Evolutionary conservation across 805 yeast genomes (phyloP).

Genomic region (Pichia ethanolica): DNA sequence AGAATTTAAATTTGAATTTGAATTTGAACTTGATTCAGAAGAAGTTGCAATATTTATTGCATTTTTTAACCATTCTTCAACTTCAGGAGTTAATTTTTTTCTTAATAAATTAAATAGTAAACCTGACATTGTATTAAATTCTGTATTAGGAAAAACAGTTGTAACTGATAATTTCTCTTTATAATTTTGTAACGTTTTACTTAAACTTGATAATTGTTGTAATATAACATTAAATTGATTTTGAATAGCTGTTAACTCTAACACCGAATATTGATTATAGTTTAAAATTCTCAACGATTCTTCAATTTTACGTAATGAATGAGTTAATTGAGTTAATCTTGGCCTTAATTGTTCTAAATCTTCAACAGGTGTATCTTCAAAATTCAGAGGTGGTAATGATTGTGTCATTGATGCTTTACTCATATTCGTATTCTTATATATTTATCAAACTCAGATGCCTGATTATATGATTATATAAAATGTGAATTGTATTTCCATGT

Average conservation of each 20-base stretch:
- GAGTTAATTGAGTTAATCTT: conserved; percentile 53
- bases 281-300: conserved; percentile 39
- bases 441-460: too few relatives aligned
- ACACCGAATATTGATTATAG: conserved; percentile 21
- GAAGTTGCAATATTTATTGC: neutral
- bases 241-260: conserved; percentile 55
- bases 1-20: neutral
- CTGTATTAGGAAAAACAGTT: conserved; percentile 75
- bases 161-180: conserved; percentile 53
- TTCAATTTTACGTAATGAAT: conserved; percentile 50
- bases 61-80: conserved; percentile 65
- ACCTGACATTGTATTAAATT: conserved; percentile 82
- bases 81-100: conserved; percentile 86
- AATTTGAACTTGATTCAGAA: too few relatives aligned
- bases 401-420: neutral
- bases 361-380: conserved; percentile 46
- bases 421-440: too few relatives aligned
- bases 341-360: conserved; percentile 57
- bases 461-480: too few relatives aligned
- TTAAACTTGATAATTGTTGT: conserved; percentile 76
- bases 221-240: conserved; percentile 77
- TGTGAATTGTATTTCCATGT: too few relatives aligned
- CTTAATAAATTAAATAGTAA: conserved; percentile 76
- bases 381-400: conserved; percentile 3
- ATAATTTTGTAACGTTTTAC: conserved; percentile 57